Evolutionary conservation across 257 asterid genomes (phyloP), one percentile per base, ranked within the genome.

Genomic region (Nyctanthes arbortristis): DNA sequence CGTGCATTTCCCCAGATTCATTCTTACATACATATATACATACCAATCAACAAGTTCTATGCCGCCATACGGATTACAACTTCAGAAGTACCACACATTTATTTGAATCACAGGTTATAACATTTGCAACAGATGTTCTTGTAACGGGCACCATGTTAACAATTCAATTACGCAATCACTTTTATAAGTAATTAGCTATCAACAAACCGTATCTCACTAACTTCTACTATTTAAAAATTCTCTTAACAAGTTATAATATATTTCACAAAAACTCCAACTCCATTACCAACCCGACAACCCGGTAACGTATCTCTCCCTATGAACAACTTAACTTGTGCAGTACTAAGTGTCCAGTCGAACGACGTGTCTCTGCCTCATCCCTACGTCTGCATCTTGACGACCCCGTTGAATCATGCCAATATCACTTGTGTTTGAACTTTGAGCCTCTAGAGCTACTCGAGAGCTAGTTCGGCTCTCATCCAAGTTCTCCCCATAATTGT

Each of bases 401-500:
- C 73, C 75, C 60, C 76, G 52, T 54, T 47, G 73, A 57, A 20
- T 20, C 27, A 33, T 34, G 58, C 61, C 69, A 18, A 71, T 57
- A 12, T 28, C 75, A 4, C 40, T 68, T 7, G 36, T 72, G 13
- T 24, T 18, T 0, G 68, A 30, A 60, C 27, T 70, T 47, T 71
- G 83, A 52, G 30, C 58, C 58, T 52, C 27, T 5, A 18, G 11
- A 27, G 28, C 12, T 25, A 63, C 61, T 31, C 13, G 75, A 2
- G 67, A 47, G 57, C 67, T 80, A 20, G 34, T 68, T 45, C 32
- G 84, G 66, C 83, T 72, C 68, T 63, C 73, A 45, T 43, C 73
- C 13, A 16, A 72, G 34, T 65, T 73, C 84, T 92, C 98, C 34
- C 97, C 96, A 25, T 13, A 93, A 72, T 93, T 85, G 57, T 93